Evolutionary conservation across 805 yeast genomes (phyloP), one percentile per base, ranked within the genome.

Genomic region (Cyberlindnera subsufficiens): DNA sequence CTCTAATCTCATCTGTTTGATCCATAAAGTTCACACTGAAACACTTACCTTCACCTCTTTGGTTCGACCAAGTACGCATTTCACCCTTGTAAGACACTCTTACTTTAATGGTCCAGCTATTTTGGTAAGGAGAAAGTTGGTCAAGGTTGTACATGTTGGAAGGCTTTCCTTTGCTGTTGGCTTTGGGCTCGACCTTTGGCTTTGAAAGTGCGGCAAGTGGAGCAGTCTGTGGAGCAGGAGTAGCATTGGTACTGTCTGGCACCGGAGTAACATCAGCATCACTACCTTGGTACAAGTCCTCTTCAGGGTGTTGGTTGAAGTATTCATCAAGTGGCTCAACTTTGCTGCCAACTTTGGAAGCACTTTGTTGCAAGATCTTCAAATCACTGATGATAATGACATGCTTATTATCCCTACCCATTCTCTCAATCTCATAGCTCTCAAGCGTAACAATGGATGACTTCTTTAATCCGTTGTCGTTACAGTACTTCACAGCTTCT

Each of bases 1-100:
- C 97, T 57, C 93, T 77, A 54, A 93, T 93, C 68, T 93, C 98
- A 56, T 93, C 96, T 6, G 96, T 85, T 61, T 93, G 96, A 61
- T 93, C 99, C 44, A 91, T 67, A 45, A 93, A 79, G 53, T 88
- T 87, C 27, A 88, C 86, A 54, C 83, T 85, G 69, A 93, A 89
- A 46, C 93, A 73, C 63, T 86, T 86, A 42, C 99, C 99, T 49
- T 82, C 87, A 44, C 96, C 96, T 55, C 81, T 76, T 48, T 78
- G 82, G 55, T 86, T 88, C 40, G 86, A 78, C 91, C 91, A 93
- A 31, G 86, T 86, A 63, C 87, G 81, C 53, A 91, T 74, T 47
- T 88, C 96, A 43, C 91, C 80, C 64, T 91, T 93, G 63, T 75
- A 81, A 1, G 95, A 81, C 20, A 89, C 93, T 59, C 98, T 80